Percentiles rank a stretch among this genome's conserved stretches.
phyloP scores from a whole-genome alignment of 1,139 yeast genomes.

The Suhomyces taliae region DNA sequence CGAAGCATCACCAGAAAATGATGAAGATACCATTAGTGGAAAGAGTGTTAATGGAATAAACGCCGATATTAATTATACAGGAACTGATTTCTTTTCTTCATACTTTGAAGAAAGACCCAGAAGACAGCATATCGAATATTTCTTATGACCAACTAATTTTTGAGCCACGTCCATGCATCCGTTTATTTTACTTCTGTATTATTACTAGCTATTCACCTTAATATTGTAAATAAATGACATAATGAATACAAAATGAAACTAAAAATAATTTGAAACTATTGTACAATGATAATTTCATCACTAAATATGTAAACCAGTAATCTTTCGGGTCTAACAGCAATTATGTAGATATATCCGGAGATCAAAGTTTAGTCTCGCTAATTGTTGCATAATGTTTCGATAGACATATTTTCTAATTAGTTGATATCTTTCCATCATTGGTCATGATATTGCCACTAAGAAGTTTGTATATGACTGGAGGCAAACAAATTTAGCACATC shows the following conservation, averaged over 20 bases:
- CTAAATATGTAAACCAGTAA: no score
- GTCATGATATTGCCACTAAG: no score
- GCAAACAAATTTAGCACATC: no score
- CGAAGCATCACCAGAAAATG: slow-evolving; percentile 93
- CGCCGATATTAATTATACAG: slow-evolving; percentile 15
- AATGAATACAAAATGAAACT: not conserved
- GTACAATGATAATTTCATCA: not conserved
- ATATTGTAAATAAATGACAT: no score
- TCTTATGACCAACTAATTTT: slow-evolving; percentile 7
- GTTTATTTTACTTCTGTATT: slow-evolving; percentile 5
- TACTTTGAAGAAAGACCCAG: slow-evolving; percentile 26
- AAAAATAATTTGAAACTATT: not conserved
- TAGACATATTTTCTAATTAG: no score
- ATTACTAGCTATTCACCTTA: slow-evolving; percentile 1
- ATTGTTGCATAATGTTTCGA: no score
- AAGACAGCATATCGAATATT: slow-evolving; percentile 25
- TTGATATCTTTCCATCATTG: no score
- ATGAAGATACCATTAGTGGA: slow-evolving; percentile 45
- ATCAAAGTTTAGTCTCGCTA: no score
- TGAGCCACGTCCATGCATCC: not conserved
- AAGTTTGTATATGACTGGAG: no score
- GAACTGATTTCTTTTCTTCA: slow-evolving; percentile 24
- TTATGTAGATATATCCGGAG: no score
- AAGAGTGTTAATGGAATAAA: slow-evolving; percentile 41
- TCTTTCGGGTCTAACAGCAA: no score